Evolutionary conservation across 164 flowering plant genomes (phyloP).

Genomic region (Nymphaea thermarum): DNA sequence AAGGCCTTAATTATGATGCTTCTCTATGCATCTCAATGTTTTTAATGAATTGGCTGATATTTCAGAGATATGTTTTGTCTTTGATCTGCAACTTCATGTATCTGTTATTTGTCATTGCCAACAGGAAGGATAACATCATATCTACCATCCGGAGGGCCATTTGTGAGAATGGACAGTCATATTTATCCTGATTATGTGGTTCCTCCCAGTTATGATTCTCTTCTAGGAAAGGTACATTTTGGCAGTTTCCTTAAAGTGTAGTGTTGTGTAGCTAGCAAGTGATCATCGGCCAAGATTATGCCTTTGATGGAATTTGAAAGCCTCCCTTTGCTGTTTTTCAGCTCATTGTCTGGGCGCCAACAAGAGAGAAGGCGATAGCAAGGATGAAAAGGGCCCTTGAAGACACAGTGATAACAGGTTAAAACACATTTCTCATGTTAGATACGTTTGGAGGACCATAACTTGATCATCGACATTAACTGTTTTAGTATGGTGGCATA

Average conservation of each 20-base stretch:
- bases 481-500: not conserved
- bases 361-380: constrained; percentile 89
- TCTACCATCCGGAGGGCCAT: constrained; percentile 95
- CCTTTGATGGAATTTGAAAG: not conserved
- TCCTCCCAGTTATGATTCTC: constrained; percentile 97
- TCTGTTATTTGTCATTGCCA: not conserved
- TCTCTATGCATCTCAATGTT: too few relatives aligned
- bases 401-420: constrained; percentile 84
- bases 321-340: constrained; percentile 14
- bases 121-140: constrained; percentile 89
- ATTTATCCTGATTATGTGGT: constrained; percentile 92
- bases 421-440: not conserved
- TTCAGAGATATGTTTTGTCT: not conserved
- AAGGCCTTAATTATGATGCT: too few relatives aligned
- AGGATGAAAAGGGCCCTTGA: constrained; percentile 97
- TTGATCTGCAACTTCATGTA: not conserved
- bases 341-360: constrained; percentile 99
- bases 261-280: not conserved
- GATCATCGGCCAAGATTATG: not conserved
- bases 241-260: not conserved
- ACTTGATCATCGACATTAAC: not conserved
- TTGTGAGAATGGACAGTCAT: constrained; percentile 99
- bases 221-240: constrained; percentile 71
- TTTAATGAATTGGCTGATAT: not conserved
- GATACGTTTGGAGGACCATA: not conserved